Conservation (phyloP, 768 basidiomycete genomes). For the Russula brevipes region DNA sequence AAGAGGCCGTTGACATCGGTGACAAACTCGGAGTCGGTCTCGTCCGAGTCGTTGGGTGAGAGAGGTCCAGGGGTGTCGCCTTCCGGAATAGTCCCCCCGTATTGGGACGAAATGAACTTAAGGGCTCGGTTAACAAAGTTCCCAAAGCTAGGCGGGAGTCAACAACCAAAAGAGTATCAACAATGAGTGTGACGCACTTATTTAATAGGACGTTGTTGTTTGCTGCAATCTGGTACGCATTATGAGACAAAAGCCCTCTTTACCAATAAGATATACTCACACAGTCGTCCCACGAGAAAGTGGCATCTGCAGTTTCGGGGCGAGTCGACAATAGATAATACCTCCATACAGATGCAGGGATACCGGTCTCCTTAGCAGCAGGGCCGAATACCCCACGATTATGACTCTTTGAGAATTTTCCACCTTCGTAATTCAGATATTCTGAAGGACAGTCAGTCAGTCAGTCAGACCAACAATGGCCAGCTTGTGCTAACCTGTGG, state of each 20-base stretch:
- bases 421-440: conserved; percentile 96
- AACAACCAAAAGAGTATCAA: neutral
- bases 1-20: conserved; percentile 72
- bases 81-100: conserved; percentile 74
- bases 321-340: conserved; percentile 91
- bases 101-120: conserved; percentile 89
- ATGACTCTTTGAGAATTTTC: conserved; percentile 97
- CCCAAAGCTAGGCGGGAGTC: conserved; percentile 58
- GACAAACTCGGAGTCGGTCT: conserved; percentile 69
- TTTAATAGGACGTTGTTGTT: conserved; percentile 93
- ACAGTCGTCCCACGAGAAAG: conserved; percentile 96
- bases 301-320: conserved; percentile 90
- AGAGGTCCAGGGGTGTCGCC: conserved; percentile 67
- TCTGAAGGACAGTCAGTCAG: conserved; percentile 43
- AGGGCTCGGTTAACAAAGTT: conserved; percentile 95
- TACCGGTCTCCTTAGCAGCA: conserved; percentile 87
- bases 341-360: conserved; percentile 92
- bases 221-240: conserved; percentile 59
- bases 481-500: conserved; percentile 63
- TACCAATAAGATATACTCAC: conserved; percentile 41
- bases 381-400: conserved; percentile 97
- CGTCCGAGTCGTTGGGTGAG: conserved; percentile 60
- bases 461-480: neutral
- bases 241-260: neutral
- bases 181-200: conserved; percentile 47